phyloP scores from a whole-genome alignment of 192 early-diverging fungal species.

The Mortierella antarctica region DNA sequence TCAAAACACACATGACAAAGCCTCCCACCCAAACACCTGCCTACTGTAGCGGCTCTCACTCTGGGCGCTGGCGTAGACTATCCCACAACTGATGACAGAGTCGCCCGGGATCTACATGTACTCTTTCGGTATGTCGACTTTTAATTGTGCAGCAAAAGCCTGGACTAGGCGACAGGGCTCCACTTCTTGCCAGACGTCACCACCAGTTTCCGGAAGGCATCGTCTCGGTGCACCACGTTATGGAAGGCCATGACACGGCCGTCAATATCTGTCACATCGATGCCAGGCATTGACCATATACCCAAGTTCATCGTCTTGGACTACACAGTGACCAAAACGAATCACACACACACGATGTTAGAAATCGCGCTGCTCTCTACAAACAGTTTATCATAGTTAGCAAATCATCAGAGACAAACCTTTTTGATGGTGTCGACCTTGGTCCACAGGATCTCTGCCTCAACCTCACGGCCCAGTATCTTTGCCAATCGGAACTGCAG shows the following conservation, averaged over 20 bases:
- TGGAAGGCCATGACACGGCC: conserved; percentile 31
- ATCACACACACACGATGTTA: background rate
- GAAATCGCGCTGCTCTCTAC: background rate
- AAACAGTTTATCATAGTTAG: background rate
- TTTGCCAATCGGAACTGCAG: conserved; percentile 43
- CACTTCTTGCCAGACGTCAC: conserved; percentile 47
- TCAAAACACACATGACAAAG: no score
- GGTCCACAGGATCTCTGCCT: conserved; percentile 26
- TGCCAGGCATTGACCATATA: conserved; percentile 47
- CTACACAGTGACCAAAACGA: background rate
- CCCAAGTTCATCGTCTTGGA: conserved; percentile 46
- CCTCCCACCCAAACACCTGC: no score
- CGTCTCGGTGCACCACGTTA: conserved; percentile 49
- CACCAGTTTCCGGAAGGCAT: conserved; percentile 50
- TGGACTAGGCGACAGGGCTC: conserved; percentile 19
- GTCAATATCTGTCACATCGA: conserved; percentile 48
- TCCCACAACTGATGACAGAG: no score
- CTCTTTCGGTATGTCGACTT: no score
- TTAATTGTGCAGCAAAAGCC: background rate
- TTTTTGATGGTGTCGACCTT: conserved; percentile 42
- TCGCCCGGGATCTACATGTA: no score
- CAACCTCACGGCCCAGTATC: conserved; percentile 34
- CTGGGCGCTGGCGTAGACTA: no score
- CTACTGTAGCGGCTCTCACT: no score
- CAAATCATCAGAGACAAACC: conserved; percentile 14